These are phyloP conservation scores for Trypanosoma platydactyli DNA, from an alignment of 208 protist species.

Conservation along the genomic window DNA sequence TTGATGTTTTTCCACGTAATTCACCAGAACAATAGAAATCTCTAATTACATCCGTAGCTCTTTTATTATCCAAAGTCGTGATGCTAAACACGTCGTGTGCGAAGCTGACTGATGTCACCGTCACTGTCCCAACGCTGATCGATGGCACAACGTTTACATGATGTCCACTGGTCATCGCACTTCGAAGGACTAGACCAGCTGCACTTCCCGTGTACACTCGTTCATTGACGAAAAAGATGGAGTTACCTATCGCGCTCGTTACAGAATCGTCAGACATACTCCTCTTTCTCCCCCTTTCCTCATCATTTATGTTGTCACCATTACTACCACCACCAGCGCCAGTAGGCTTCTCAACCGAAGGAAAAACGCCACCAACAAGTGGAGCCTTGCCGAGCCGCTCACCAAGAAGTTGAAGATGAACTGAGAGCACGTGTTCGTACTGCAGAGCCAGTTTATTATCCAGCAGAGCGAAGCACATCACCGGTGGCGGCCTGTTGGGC, in stretches of 20 bases:
- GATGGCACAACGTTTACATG: slow-evolving; percentile 69
- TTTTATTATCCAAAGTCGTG: slow-evolving; percentile 35
- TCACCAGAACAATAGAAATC: slow-evolving; percentile 59
- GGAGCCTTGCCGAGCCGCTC: slow-evolving; percentile 43
- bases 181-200: slow-evolving; percentile 70
- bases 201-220: slow-evolving; percentile 79
- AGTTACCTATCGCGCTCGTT: slow-evolving; percentile 48
- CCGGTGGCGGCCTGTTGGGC: slow-evolving; percentile 37
- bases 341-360: slow-evolving; percentile 34
- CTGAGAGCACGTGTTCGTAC: slow-evolving; percentile 70
- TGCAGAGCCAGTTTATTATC: slow-evolving; percentile 71
- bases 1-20: slow-evolving; percentile 54
- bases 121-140: slow-evolving; percentile 53
- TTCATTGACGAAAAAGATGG: slow-evolving; percentile 84
- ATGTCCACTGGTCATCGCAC: slow-evolving; percentile 57
- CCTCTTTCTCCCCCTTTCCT: neutral
- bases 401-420: slow-evolving; percentile 48
- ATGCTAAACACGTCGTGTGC: slow-evolving; percentile 50
- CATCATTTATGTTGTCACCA: neutral
- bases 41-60: slow-evolving; percentile 63
- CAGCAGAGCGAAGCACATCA: slow-evolving; percentile 58
- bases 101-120: slow-evolving; percentile 33
- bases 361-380: slow-evolving; percentile 75
- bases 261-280: slow-evolving; percentile 9
- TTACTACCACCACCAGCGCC: neutral